These are phyloP conservation scores for Salvia miltiorrhiza DNA, from an alignment of 257 asterid species.

Conservation along the genomic window DNA sequence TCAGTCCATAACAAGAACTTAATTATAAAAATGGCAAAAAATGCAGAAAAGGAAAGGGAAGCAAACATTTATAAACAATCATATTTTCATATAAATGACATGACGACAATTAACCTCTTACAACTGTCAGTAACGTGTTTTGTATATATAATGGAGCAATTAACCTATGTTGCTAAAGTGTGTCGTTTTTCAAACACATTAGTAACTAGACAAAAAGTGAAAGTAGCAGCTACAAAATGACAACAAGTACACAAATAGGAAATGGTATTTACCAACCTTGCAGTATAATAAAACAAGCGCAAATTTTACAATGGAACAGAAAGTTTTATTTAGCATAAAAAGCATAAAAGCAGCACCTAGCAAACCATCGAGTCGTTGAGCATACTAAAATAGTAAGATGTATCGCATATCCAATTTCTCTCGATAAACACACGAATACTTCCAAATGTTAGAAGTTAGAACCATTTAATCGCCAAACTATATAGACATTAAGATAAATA, in stretches of 20 bases:
- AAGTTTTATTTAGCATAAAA: neutral
- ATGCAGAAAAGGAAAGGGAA: neutral
- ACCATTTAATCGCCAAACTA: neutral
- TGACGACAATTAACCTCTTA: neutral
- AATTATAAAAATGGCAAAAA: neutral
- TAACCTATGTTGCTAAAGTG: neutral
- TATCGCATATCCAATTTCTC: neutral
- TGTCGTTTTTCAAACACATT: neutral
- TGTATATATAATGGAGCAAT: neutral
- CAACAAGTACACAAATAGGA: neutral
- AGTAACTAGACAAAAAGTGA: neutral
- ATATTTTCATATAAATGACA: neutral
- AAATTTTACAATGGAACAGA: neutral
- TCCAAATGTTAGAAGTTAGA: neutral
- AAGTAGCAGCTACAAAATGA: neutral
- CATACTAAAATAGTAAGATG: neutral
- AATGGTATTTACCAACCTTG: too few relatives aligned
- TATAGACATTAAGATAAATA: neutral
- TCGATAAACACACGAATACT: neutral
- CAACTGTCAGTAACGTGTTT: neutral
- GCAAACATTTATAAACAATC: neutral
- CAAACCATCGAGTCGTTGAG: neutral
- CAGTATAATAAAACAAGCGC: neutral
- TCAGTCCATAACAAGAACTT: neutral
- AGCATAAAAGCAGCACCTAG: neutral